Evolutionary conservation across 2,329 filamentous ascomycete genomes (phyloP).

Genomic region (Alternaria rosae): DNA sequence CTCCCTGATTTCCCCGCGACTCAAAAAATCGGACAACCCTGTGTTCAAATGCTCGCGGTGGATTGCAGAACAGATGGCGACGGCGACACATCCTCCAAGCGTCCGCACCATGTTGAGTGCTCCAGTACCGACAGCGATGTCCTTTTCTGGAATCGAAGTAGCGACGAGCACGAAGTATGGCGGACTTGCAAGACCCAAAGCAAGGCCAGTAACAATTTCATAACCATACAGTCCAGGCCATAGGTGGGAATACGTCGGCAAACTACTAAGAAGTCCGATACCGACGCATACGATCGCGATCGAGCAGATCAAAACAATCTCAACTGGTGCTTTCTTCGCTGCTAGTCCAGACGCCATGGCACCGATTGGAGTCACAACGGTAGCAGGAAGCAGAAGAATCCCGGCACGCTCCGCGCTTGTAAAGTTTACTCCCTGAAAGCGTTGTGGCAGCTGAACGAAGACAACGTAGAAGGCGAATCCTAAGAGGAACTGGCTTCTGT

Average conservation of each 20-base stretch:
- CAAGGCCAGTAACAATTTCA: slow-evolving; percentile 38
- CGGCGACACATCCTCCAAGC: slow-evolving; percentile 40
- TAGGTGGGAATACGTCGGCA: slow-evolving; percentile 29
- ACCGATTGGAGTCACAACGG: slow-evolving; percentile 37
- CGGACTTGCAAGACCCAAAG: slow-evolving; percentile 35
- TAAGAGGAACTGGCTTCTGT: slow-evolving; percentile 35
- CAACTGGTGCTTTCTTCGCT: slow-evolving; percentile 29
- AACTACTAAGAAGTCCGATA: slow-evolving; percentile 36
- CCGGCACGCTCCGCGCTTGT: slow-evolving; percentile 40
- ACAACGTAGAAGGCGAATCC: slow-evolving; percentile 41
- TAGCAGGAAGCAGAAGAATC: slow-evolving; percentile 39
- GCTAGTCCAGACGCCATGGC: slow-evolving; percentile 33
- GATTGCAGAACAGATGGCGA: slow-evolving; percentile 42
- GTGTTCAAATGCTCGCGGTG: slow-evolving; percentile 30
- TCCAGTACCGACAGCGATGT: slow-evolving; percentile 39
- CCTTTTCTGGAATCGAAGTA: slow-evolving; percentile 31
- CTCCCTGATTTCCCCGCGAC: slow-evolving; percentile 26
- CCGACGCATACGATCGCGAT: slow-evolving; percentile 31
- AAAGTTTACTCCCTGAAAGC: slow-evolving; percentile 44
- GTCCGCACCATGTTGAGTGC: slow-evolving; percentile 44
- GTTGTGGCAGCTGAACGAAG: slow-evolving; percentile 43
- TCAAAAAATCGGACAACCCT: slow-evolving; percentile 28
- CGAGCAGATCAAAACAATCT: slow-evolving; percentile 31
- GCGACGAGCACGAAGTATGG: slow-evolving; percentile 39
- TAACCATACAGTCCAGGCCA: slow-evolving; percentile 37